phyloP scores from a whole-genome alignment of 2,329 filamentous ascomycete genomes.

The Pseudocercospora pini-densiflorae region DNA sequence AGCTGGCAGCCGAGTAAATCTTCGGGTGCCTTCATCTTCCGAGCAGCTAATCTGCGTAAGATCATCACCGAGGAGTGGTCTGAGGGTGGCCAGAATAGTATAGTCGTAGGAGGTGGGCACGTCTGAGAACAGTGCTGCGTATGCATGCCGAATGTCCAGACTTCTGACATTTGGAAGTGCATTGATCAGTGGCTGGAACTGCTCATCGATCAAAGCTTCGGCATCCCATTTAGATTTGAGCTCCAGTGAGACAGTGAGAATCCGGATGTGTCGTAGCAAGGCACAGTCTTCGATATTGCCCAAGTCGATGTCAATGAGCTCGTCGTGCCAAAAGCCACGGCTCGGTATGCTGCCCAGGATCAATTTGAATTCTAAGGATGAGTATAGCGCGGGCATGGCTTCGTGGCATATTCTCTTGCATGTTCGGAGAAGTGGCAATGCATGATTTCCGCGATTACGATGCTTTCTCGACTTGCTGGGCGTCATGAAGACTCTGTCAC shows the following conservation, averaged over 20 bases:
- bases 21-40: not conserved
- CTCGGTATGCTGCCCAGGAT: not conserved
- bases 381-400: slow-evolving; percentile 35
- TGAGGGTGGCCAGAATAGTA: not conserved
- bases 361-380: not conserved
- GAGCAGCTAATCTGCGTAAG: not conserved
- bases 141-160: not conserved
- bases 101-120: not conserved
- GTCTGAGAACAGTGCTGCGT: not conserved
- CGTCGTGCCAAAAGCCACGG: slow-evolving; percentile 1
- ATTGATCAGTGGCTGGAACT: not conserved
- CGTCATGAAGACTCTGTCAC: slow-evolving; percentile 14
- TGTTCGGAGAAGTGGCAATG: slow-evolving; percentile 42
- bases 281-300: not conserved
- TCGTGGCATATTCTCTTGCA: slow-evolving; percentile 52
- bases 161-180: not conserved
- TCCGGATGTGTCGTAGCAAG: not conserved
- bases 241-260: not conserved
- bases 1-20: not conserved
- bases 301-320: not conserved
- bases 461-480: slow-evolving; percentile 22
- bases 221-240: not conserved
- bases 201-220: not conserved
- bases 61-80: not conserved
- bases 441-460: slow-evolving; percentile 35